These are phyloP conservation scores for Suhomyces coccinellae DNA, from an alignment of 1,139 yeast genomes.

Conservation along the genomic window DNA sequence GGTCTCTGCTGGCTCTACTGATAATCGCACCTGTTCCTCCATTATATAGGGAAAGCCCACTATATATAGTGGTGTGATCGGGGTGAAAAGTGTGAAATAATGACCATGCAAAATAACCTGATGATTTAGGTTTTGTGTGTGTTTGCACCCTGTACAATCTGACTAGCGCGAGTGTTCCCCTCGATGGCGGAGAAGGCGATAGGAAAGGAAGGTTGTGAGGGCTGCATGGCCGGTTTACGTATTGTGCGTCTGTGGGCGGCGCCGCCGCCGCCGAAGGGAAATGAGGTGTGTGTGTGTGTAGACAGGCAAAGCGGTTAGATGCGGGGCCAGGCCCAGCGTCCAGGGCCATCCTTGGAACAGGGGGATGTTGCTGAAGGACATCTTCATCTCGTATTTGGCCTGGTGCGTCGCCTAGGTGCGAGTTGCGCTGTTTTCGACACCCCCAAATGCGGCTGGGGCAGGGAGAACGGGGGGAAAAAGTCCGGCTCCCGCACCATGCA, in stretches of 20 bases:
- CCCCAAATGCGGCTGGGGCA: too few species aligned
- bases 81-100: slow-evolving; percentile 11
- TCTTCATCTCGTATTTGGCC: too few species aligned
- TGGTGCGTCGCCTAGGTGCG: too few species aligned
- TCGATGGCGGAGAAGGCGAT: slow-evolving; percentile 2
- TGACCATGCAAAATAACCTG: slow-evolving; percentile 7
- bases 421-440: too few species aligned
- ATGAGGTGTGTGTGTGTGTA: too few species aligned
- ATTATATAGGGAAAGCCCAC: background rate
- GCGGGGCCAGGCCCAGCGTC: background rate
- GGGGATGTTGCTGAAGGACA: background rate
- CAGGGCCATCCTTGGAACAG: background rate
- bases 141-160: slow-evolving; percentile 3
- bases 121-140: slow-evolving; percentile 8
- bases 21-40: background rate
- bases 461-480: too few species aligned
- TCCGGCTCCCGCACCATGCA: too few species aligned
- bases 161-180: slow-evolving; percentile 6
- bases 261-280: background rate
- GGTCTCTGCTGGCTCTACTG: background rate
- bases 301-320: background rate
- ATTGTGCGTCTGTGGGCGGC: background rate
- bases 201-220: background rate
- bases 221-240: background rate
- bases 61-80: slow-evolving; percentile 10